Percentiles rank a stretch among this genome's conserved stretches.
These are phyloP conservation scores for Fusarium floridanum DNA, from an alignment of 2,329 filamentous ascomycete species.

Conservation along the genomic window DNA sequence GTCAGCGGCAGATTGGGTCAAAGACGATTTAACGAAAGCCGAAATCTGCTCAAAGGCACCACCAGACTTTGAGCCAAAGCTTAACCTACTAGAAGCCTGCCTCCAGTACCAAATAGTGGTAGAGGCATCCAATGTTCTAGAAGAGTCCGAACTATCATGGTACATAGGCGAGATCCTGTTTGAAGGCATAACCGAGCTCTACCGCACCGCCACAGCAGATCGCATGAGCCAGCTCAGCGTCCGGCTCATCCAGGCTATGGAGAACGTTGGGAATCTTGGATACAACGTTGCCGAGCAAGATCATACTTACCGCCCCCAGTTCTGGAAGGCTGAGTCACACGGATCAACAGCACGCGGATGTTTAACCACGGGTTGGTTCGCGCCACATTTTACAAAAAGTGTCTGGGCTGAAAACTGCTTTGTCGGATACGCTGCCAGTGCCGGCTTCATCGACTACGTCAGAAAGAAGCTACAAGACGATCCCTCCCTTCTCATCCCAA, in stretches of 20 bases:
- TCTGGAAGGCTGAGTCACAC: no score
- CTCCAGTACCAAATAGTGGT: not conserved
- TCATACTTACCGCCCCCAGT: no score
- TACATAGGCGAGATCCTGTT: not conserved
- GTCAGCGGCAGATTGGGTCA: not conserved
- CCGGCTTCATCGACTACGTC: not conserved
- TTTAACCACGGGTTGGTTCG: not conserved
- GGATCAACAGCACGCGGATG: not conserved
- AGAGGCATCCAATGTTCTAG: no score
- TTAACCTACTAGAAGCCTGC: not conserved
- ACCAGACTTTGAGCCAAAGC: not conserved
- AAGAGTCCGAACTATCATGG: fast-evolving
- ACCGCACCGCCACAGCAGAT: not conserved
- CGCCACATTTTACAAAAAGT: not conserved
- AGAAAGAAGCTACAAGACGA: not conserved
- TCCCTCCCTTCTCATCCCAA: not conserved
- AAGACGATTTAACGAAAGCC: not conserved
- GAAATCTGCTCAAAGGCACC: not conserved
- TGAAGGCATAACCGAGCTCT: not conserved
- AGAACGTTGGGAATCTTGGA: not conserved
- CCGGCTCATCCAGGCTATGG: not conserved
- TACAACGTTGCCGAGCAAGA: not conserved
- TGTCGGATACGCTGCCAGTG: not conserved
- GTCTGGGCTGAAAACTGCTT: not conserved
- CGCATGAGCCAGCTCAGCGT: not conserved